Conservation (phyloP, 208 protist genomes). For the Trypanosoma avium region DNA sequence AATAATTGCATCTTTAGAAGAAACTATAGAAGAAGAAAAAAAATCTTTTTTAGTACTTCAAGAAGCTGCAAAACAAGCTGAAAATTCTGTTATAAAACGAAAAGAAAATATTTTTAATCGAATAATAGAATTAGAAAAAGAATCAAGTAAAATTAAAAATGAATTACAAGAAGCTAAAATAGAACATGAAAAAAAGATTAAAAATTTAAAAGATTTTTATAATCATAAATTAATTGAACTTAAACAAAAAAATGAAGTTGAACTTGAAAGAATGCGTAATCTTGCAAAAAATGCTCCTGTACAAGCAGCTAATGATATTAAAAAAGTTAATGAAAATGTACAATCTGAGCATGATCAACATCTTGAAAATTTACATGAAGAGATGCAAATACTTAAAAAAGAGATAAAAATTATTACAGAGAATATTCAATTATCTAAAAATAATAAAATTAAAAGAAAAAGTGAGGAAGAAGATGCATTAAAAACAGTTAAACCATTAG, state of each 20-base stretch:
- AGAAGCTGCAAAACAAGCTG: conserved; percentile 2
- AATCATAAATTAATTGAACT: not conserved
- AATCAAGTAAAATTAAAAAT: not conserved
- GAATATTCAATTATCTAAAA: not conserved
- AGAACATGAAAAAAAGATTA: not conserved
- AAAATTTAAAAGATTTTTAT: not conserved
- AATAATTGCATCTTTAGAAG: conserved; percentile 3
- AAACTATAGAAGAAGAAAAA: conserved; percentile 9
- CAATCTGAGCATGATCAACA: conserved; percentile 6
- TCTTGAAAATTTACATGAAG: conserved; percentile 5
- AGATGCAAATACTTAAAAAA: not conserved
- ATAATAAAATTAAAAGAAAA: not conserved
- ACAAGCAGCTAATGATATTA: conserved; percentile 7
- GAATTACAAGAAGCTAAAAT: not conserved
- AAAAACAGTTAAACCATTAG: conserved; percentile 7
- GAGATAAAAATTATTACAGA: not conserved
- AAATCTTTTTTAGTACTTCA: not conserved
- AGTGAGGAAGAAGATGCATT: conserved; percentile 10
- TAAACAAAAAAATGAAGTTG: not conserved
- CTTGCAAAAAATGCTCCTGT: conserved; percentile 9
- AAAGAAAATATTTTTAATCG: not conserved
- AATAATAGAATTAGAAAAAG: not conserved
- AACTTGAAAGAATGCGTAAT: conserved; percentile 14
- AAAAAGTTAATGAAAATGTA: conserved; percentile 13
- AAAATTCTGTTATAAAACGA: not conserved